Conservation (phyloP, 371 early-diverging fungal genomes). For the Hamiltosporidium tvaerminnensis region DNA sequence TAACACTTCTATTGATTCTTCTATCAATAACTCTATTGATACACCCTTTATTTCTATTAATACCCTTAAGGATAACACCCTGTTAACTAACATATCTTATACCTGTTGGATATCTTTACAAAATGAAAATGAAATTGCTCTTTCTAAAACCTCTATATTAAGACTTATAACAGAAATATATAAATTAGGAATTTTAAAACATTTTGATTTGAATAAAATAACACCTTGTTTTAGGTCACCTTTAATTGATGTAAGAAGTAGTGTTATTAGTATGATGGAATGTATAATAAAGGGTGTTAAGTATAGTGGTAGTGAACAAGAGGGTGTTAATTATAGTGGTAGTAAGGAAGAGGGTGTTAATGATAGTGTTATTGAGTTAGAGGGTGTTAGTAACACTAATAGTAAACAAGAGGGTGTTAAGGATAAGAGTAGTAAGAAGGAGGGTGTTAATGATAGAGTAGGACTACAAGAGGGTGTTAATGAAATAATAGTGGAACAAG, state of each 20-base stretch:
- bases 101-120: not conserved
- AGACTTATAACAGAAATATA: not conserved
- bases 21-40: too few relatives aligned
- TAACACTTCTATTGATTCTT: too few relatives aligned
- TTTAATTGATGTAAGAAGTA: not conserved
- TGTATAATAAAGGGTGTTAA: not conserved
- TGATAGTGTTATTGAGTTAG: not conserved
- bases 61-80: too few relatives aligned
- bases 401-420: not conserved
- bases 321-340: too few relatives aligned
- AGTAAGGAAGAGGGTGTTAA: too few relatives aligned
- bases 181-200: too few relatives aligned
- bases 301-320: not conserved
- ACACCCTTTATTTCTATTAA: too few relatives aligned
- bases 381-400: not conserved
- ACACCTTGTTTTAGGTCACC: not conserved
- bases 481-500: too few relatives aligned
- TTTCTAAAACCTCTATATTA: not conserved
- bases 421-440: not conserved
- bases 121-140: not conserved
- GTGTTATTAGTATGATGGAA: not conserved
- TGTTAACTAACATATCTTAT: not conserved
- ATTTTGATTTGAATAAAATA: not conserved
- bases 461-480: too few relatives aligned
- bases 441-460: too few relatives aligned